Base-by-base conservation (phyloP, 805 yeast genomes). In the Wickerhamomyces ciferrii region DNA sequence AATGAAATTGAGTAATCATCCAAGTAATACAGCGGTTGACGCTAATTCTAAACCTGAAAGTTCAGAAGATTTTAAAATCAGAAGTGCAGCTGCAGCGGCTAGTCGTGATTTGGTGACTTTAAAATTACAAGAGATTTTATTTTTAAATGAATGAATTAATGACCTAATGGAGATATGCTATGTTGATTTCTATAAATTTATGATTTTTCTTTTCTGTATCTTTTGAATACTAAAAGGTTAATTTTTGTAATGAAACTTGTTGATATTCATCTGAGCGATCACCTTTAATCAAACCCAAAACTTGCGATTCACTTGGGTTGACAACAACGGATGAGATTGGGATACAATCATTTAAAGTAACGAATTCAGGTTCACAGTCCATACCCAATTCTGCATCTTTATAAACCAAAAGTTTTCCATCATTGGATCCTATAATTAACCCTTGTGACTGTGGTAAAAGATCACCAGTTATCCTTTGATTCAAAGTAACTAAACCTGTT, bases 391-490 rank as follows among this genome's bases (percentile, higher is more conserved):
- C 64, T 6, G 61, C 50, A 43, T 60, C 61, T 37, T 49, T 48
- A 31, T 52, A 60, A 49, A 50, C 46, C 19, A 52, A 46, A 19
- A 60, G 2, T 3, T 27, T 21, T 1, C 65, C 65, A 23, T 42
- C 21, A 3, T 48, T 41, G 8, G 62, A 51, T 3, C 69, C 68
- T 19, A 59, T 51, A 1, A 65, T n/a, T 13, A 65, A 27, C 0
- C 69, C 68, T 24, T 56, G 52, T 2, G 59, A 49, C 5, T 47
- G 24, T 2, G 54, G 50, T 3, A 58, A 35, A 1, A 53, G 18
- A 40, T 52, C 58, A 5, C 62, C 66, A 21, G 34, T 48, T 5
- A 58, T 45, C 40, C 62, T 51, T 43, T 62, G 66, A 35, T 54
- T 51, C 39, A 45, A 43, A 7, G 51, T 48, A 1, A 24, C 4